Evolutionary conservation across 805 yeast species (phyloP).

Genomic region (Hanseniaspora thailandica): DNA sequence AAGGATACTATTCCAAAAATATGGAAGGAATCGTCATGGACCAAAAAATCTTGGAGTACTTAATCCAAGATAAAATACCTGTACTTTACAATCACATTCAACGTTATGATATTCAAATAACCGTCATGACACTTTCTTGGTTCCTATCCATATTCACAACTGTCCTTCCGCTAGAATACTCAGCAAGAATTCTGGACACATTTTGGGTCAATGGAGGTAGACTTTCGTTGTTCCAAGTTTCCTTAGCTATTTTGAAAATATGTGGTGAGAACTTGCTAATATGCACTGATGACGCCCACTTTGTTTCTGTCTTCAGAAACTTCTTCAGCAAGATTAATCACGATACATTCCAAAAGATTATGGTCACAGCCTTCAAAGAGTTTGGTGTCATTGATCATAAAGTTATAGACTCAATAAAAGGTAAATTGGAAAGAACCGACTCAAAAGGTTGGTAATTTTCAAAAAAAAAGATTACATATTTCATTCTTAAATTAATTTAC

Average conservation of each 20-base stretch:
- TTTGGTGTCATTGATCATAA: constrained; percentile 47
- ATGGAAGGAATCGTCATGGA: constrained; percentile 96
- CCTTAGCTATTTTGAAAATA: constrained; percentile 75
- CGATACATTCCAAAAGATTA: constrained; percentile 76
- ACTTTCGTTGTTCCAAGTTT: constrained; percentile 73
- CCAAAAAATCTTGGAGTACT: constrained; percentile 82
- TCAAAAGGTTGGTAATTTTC: not conserved
- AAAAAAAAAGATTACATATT: not conserved
- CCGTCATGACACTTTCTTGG: constrained; percentile 94
- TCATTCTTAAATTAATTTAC: not conserved
- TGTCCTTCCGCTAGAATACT: constrained; percentile 89
- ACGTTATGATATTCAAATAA: constrained; percentile 73
- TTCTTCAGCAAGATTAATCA: constrained; percentile 77
- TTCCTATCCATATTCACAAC: constrained; percentile 79
- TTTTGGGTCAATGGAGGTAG: constrained; percentile 82
- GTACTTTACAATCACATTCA: constrained; percentile 70
- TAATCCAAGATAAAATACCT: constrained; percentile 85
- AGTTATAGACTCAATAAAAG: not conserved
- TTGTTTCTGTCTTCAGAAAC: constrained; percentile 71
- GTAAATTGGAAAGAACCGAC: not conserved
- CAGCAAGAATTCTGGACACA: constrained; percentile 82
- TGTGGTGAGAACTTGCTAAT: constrained; percentile 74
- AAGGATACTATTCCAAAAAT: constrained; percentile 92
- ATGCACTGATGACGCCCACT: constrained; percentile 84
- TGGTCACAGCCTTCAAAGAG: constrained; percentile 87